Evolutionary conservation across 2,329 filamentous ascomycete genomes (phyloP).

Genomic region (Alternaria angustiovoidea): DNA sequence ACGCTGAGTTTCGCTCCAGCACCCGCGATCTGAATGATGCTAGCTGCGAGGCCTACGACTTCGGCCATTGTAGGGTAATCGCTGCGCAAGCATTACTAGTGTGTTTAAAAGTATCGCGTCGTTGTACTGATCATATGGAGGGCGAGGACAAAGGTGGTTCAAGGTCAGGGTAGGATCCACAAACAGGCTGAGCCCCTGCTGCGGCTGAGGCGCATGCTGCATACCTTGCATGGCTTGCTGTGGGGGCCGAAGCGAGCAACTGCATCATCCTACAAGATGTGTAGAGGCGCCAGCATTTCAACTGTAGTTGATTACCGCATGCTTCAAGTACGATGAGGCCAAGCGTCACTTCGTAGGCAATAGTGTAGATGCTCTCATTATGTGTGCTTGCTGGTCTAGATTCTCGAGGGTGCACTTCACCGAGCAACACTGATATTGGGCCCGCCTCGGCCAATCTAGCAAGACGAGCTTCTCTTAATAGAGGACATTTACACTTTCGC

Average conservation of each 20-base stretch:
- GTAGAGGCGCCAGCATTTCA: neutral
- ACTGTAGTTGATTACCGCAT: neutral
- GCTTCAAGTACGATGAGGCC: too few species aligned
- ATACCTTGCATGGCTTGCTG: too few species aligned
- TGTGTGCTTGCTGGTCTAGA: too few species aligned
- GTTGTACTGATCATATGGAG: neutral
- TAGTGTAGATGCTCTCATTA: too few species aligned
- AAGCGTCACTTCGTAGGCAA: too few species aligned
- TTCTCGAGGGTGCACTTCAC: too few species aligned
- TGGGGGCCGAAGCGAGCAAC: neutral
- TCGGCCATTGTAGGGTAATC: slow-evolving; percentile 30
- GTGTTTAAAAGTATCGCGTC: neutral
- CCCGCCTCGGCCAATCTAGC: too few species aligned
- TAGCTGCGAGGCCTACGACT: slow-evolving; percentile 32
- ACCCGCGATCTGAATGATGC: slow-evolving; percentile 37
- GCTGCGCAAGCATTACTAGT: neutral
- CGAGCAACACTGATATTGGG: too few species aligned
- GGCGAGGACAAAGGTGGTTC: neutral
- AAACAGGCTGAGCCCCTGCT: neutral
- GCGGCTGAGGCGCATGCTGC: slow-evolving; percentile 3
- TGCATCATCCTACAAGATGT: neutral
- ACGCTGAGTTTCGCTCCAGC: slow-evolving; percentile 35
- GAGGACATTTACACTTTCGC: too few species aligned
- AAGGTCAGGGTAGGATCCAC: neutral
- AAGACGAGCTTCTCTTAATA: too few species aligned